Evolutionary conservation across 495 filamentous ascomycete genomes (phyloP).

Genomic region (Trichoderma gamsii): DNA sequence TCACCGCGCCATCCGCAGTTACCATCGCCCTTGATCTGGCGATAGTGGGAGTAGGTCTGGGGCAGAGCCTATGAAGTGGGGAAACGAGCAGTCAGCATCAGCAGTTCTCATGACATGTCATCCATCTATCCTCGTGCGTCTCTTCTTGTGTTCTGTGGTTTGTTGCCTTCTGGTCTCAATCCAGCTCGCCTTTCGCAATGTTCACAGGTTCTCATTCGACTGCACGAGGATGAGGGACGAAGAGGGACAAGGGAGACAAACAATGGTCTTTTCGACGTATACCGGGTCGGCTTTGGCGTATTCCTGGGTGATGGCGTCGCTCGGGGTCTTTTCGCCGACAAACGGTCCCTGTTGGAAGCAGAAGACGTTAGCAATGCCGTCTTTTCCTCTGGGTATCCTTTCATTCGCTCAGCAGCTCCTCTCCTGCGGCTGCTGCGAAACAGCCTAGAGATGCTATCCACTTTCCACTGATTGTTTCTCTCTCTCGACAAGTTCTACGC

Average conservation of each 20-base stretch:
- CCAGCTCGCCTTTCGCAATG: neutral
- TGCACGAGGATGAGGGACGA: neutral
- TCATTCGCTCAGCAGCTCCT: too few species aligned
- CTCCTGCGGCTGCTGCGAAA: too few species aligned
- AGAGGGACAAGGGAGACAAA: constrained; percentile 39
- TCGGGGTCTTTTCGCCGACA: constrained; percentile 72
- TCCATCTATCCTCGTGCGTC: neutral
- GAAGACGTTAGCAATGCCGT: constrained; percentile 1
- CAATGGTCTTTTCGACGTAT: constrained; percentile 77
- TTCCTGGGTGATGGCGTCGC: constrained; percentile 71
- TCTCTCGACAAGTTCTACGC: neutral
- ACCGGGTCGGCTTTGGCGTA: constrained; percentile 88
- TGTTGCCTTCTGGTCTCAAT: neutral
- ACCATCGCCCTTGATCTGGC: constrained; percentile 84
- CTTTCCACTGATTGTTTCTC: too few species aligned
- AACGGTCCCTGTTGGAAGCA: constrained; percentile 60
- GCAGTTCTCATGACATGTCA: neutral
- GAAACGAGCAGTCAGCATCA: constrained; percentile 20
- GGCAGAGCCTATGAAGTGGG: constrained; percentile 58
- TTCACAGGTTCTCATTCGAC: neutral
- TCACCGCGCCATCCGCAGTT: constrained; percentile 98
- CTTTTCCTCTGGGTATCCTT: too few species aligned
- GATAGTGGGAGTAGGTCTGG: constrained; percentile 78
- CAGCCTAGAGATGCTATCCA: too few species aligned
- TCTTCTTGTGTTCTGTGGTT: neutral